Conservation (phyloP, 768 basidiomycete genomes). For the Phylloporus scabripes region DNA sequence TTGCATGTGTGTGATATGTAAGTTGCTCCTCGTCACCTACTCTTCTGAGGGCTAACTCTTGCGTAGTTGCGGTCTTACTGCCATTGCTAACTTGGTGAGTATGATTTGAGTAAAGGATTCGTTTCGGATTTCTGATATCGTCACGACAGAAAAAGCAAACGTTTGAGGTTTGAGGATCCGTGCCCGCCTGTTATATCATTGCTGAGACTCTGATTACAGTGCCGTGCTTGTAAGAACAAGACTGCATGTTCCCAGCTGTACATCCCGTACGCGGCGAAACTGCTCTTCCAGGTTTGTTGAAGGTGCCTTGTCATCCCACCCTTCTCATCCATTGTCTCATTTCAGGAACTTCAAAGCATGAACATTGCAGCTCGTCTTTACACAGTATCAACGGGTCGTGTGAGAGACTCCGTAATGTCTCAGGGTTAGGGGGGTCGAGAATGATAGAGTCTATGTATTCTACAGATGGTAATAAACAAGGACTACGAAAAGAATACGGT, state of each 20-base stretch:
- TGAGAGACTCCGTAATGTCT: constrained; percentile 47
- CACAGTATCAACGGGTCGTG: constrained; percentile 82
- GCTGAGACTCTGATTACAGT: constrained; percentile 37
- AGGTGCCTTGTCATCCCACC: not conserved
- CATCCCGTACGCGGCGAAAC: constrained; percentile 95
- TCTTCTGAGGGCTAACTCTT: constrained; percentile 1
- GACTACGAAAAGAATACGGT: constrained; percentile 7
- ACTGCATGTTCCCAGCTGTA: constrained; percentile 88
- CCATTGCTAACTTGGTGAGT: constrained; percentile 90
- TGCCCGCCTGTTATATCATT: constrained; percentile 1
- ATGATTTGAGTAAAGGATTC: not conserved
- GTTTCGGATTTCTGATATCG: constrained; percentile 8
- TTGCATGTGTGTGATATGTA: constrained; percentile 96
- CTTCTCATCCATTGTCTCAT: not conserved
- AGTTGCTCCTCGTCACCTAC: constrained; percentile 29
- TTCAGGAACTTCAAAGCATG: constrained; percentile 90
- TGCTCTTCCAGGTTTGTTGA: constrained; percentile 80
- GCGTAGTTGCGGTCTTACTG: constrained; percentile 84
- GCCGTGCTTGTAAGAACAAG: constrained; percentile 96
- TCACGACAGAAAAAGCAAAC: constrained; percentile 84
- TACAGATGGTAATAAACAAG: constrained; percentile 27
- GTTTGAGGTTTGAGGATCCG: constrained; percentile 59
- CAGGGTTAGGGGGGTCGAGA: not conserved
- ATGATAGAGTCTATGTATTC: constrained; percentile 30
- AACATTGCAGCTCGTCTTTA: constrained; percentile 87